Conservation (phyloP, 2,329 filamentous ascomycete genomes). For the Penicillium brevicompactum region DNA sequence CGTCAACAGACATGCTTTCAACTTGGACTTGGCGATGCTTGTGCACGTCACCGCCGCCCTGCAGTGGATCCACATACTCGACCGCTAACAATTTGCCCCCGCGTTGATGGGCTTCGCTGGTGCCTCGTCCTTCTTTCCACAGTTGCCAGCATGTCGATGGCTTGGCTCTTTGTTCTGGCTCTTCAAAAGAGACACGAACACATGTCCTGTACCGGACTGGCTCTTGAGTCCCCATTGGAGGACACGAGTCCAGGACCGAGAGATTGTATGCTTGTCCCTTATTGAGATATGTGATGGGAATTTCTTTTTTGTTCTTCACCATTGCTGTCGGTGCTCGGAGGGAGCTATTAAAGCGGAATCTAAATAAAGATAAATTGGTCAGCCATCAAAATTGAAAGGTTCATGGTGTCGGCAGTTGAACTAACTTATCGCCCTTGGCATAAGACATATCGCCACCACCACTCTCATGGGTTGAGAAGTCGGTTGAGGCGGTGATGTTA, state of each 20-base stretch:
- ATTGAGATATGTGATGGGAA: constrained; percentile 96
- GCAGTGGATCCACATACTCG: constrained; percentile 77
- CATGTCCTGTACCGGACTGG: constrained; percentile 82
- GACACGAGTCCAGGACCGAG: constrained; percentile 75
- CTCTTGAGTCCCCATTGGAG: constrained; percentile 59
- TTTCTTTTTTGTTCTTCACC: constrained; percentile 82
- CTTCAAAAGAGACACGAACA: constrained; percentile 94
- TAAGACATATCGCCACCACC: constrained; percentile 29
- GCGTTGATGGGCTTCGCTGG: constrained; percentile 90
- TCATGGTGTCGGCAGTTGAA: constrained; percentile 32
- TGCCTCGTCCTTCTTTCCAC: constrained; percentile 96
- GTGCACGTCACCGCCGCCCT: constrained; percentile 57
- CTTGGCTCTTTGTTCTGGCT: constrained; percentile 85
- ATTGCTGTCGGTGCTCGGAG: constrained; percentile 95
- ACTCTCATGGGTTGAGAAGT: constrained; percentile 20
- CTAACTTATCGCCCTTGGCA: constrained; percentile 56
- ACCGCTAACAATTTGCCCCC: constrained; percentile 92
- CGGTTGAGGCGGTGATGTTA: constrained; percentile 41
- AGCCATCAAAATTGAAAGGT: constrained; percentile 2
- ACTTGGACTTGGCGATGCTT: constrained; percentile 67
- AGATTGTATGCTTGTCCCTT: constrained; percentile 94
- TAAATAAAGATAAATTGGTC: constrained; percentile 30
- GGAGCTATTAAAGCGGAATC: constrained; percentile 86
- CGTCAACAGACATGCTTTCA: constrained; percentile 82
- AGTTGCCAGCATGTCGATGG: constrained; percentile 84